These are phyloP conservation scores for Adansonia digitata DNA, from an alignment of 345 rosid genomes.

Conservation along the genomic window DNA sequence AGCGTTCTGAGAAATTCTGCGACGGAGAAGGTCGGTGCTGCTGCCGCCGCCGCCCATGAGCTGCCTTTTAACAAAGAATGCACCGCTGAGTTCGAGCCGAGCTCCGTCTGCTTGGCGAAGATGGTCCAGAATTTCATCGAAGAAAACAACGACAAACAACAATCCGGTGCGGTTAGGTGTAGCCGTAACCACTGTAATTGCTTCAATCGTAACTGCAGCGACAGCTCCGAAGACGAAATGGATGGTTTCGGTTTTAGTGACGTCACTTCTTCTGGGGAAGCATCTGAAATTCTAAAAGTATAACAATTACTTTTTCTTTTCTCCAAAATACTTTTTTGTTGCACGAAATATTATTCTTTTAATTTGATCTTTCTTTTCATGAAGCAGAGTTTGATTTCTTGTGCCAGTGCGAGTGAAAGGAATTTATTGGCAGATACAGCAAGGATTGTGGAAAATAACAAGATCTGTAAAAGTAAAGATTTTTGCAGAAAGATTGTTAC, in stretches of 20 bases:
- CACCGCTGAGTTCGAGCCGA: constrained; percentile 33
- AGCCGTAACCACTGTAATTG: constrained; percentile 51
- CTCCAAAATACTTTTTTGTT: not conserved
- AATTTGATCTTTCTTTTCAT: not conserved
- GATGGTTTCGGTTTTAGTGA: constrained; percentile 32
- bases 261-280: constrained; percentile 36
- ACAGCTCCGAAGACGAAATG: constrained; percentile 70
- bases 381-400: constrained; percentile 59
- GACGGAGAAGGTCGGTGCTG: constrained; percentile 34
- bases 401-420: constrained; percentile 40
- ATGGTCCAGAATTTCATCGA: constrained; percentile 48
- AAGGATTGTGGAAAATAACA: constrained; percentile 68
- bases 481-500: constrained; percentile 43
- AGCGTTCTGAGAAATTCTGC: constrained; percentile 33
- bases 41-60: constrained; percentile 15
- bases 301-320: not conserved
- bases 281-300: constrained; percentile 66
- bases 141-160: constrained; percentile 41
- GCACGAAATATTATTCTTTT: too few species aligned
- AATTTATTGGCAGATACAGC: constrained; percentile 57
- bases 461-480: constrained; percentile 52
- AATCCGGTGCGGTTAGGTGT: constrained; percentile 20
- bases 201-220: constrained; percentile 54
- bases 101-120: constrained; percentile 38
- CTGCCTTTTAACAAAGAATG: constrained; percentile 32